Base-by-base conservation (phyloP, 345 rosid genomes). In the Sisymbrium altissimum region DNA sequence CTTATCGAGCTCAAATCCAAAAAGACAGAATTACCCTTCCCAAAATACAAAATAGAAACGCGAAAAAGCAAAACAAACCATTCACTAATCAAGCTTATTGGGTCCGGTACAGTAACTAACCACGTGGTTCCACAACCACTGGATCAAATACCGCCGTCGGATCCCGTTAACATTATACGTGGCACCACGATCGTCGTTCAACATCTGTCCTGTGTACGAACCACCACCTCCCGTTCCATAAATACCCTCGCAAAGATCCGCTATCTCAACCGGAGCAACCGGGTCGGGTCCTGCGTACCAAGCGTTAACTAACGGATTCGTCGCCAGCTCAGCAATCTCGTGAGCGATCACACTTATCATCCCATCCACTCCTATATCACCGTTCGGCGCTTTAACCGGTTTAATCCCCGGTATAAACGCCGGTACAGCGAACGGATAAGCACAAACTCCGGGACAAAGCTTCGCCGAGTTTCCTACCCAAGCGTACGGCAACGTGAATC, bases 141-240 rank as follows among this genome's bases (percentile, higher is more conserved):
- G 98, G 40, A 93, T 86, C 84, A 93, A 78, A 74, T 72, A 93
- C 76, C 88, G 79, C 83, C 98, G 87, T 78, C 93, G 50, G 79
- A 89, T 83, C 60, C 98, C 98, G 32, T 91, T 81, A 82, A 91
- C 87, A 46, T 93, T 93, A 63, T 85, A 93, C 82, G 98, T 93
- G 84, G 91, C 92, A 3, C 92, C 92, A 74, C 60, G 84, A 1
- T 50, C 48, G 1, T 84, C 98, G 82, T 81, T 81, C 81, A 86
- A 40, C 71, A 91, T 41, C 80, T 93, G 97, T 21, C 98, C 98
- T 0, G 89, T 91, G 80, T 93, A 93, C 8, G 98, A 93, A 30
- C 98, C 98, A 12, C 98, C 98, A 3, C 98, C 98, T 7, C 98
- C 98, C 0, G 98, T 89, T 29, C 98, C 98, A 32, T 93, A 93